Evolutionary conservation across 1,284 basidiomycete species (phyloP).

Genomic region (Grifola frondosa): DNA sequence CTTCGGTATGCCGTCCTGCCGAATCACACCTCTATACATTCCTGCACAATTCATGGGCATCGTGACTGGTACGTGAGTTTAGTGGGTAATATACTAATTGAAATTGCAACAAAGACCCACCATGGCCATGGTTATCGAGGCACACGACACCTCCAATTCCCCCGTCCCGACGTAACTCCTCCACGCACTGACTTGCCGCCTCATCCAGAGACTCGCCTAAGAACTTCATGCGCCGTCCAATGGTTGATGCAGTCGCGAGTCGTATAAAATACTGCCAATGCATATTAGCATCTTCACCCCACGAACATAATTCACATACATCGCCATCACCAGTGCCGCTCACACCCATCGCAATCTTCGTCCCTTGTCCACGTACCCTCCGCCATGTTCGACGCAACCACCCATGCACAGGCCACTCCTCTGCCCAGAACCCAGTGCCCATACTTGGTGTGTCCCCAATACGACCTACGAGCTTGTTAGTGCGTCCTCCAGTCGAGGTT

Average conservation of each 20-base stretch:
- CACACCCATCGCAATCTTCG: constrained; percentile 61
- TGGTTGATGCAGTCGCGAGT: constrained; percentile 60
- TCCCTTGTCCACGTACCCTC: constrained; percentile 38
- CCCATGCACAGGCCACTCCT: constrained; percentile 60
- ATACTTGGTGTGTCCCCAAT: constrained; percentile 80
- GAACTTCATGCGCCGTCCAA: constrained; percentile 68
- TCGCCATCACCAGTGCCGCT: constrained; percentile 86
- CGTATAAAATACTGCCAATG: constrained; percentile 71
- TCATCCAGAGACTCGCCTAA: constrained; percentile 52
- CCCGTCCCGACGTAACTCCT: constrained; percentile 51
- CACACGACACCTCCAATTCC: constrained; percentile 74
- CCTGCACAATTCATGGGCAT: constrained; percentile 72
- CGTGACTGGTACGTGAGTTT: constrained; percentile 44
- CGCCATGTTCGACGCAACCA: constrained; percentile 41
- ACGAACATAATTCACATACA: constrained; percentile 37
- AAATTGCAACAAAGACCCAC: constrained; percentile 23
- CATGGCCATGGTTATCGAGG: constrained; percentile 42
- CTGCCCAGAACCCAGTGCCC: constrained; percentile 81
- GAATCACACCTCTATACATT: constrained; percentile 80
- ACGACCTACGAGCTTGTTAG: constrained; percentile 80
- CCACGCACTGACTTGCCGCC: constrained; percentile 55
- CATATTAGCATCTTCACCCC: background rate
- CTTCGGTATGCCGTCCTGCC: constrained; percentile 61
- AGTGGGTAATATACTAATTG: background rate
- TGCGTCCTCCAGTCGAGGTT: constrained; percentile 80